Base-by-base conservation (phyloP, 352 stramenopile species). In the Globisporangium irregulare region DNA sequence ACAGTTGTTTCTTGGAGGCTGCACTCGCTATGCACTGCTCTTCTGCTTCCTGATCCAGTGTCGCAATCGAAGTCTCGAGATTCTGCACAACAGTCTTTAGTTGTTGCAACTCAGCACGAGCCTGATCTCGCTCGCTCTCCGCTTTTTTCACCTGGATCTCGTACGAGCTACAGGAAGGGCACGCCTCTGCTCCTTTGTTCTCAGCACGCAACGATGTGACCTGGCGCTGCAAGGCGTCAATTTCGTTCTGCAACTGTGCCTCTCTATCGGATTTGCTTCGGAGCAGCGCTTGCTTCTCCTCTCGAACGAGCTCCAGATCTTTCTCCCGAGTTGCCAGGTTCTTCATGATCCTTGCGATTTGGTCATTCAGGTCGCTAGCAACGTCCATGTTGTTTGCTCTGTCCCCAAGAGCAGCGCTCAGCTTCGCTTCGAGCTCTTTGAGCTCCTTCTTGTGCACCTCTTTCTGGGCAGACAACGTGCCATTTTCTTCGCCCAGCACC, bases 1-100 rank as follows among this genome's bases (percentile, higher is more conserved):
- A 32, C 57, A 53, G 32, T 5, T 62, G 12, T 29, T 62, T 38
- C 46, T 62, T 34, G 3, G n/a, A n/a, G 41, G 15, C 24, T 20
- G 18, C 7, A 2, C 24, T 36, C 22, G 59, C 46, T 43, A 15
- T 9, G 1, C 32, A 24, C 4, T 41, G 10, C 12, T 58, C 68
- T n/a, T 69, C 68, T 25, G 67, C 58, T 51, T 60, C 66, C 24
- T 72, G 50, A 32, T 36, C 60, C 51, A 76, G 59, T 51, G 66
- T 50, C 2, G 25, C 27, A 27, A 64, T 32, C 3, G 59, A n/a
- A 20, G 18, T 10, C 41, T 64, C 41, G 1, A 36, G 18, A 9
- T 15, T 36, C 32, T 43, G 59, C 41, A 56, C 38, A 10, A 53
- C 18, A 46, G 25, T 58, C 25, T 74, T 67, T 1, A 67, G 20